Conservation (phyloP, 1,284 basidiomycete species). For the Rugosomyces carneus region DNA sequence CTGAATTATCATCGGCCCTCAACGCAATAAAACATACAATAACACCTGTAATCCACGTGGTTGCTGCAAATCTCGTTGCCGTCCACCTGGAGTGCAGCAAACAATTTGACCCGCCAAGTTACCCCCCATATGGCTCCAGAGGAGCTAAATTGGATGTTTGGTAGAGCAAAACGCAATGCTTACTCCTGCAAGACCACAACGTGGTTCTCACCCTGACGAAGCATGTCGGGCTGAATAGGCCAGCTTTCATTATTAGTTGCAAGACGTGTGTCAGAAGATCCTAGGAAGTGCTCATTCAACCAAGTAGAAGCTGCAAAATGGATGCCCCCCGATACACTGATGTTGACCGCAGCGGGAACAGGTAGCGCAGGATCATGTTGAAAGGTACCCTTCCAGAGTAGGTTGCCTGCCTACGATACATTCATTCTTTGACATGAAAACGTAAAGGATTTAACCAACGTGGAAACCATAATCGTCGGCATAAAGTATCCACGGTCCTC, state of each 20-base stretch:
- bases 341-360: constrained; percentile 12
- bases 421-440: neutral
- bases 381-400: constrained; percentile 16
- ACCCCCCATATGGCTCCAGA: constrained; percentile 15
- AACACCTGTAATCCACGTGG: constrained; percentile 15
- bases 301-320: constrained; percentile 15
- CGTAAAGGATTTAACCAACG: constrained; percentile 5
- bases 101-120: constrained; percentile 16
- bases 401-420: constrained; percentile 10
- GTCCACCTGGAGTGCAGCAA: constrained; percentile 16
- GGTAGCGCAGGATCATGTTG: constrained; percentile 7
- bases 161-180: neutral
- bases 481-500: constrained; percentile 18
- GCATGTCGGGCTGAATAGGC: constrained; percentile 11
- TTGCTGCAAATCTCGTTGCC: constrained; percentile 17
- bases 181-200: constrained; percentile 15
- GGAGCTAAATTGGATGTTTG: neutral
- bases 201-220: constrained; percentile 10
- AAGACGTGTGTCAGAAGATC: constrained; percentile 11
- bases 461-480: constrained; percentile 19
- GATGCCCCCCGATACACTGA: constrained; percentile 14
- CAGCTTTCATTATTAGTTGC: constrained; percentile 15
- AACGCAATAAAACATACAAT: neutral
- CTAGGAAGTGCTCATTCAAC: constrained; percentile 15
- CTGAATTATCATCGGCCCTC: neutral